Evolutionary conservation across 2,329 filamentous ascomycete genomes (phyloP).

Genomic region (Fusarium fujikuroi): DNA sequence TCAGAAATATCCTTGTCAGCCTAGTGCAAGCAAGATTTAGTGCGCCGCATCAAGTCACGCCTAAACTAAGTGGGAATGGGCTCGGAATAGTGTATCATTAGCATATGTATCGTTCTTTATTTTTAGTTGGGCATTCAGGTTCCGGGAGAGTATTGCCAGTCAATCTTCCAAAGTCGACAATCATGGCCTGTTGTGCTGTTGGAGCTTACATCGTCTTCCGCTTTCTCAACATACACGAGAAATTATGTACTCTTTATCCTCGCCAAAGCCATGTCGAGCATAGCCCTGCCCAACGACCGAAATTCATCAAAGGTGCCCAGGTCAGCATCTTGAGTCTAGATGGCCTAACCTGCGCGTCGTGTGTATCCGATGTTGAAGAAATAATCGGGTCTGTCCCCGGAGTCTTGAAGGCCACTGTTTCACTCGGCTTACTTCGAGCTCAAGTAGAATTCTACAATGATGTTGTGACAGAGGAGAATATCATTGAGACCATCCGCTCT

Average conservation of each 20-base stretch:
- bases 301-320: background rate
- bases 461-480: fast-evolving
- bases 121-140: background rate
- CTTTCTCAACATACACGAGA: background rate
- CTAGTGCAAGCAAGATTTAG: background rate
- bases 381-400: background rate
- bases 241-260: background rate
- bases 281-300: background rate
- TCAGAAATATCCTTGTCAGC: background rate
- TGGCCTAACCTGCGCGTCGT: background rate
- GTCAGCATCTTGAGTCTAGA: background rate
- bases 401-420: background rate
- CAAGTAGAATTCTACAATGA: background rate
- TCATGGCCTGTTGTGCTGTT: background rate
- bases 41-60: fast-evolving
- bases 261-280: background rate
- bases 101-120: background rate
- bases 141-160: background rate
- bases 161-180: background rate
- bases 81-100: background rate
- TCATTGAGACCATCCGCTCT: background rate
- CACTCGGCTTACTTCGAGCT: background rate
- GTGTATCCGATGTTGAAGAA: background rate
- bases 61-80: background rate
- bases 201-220: background rate